A percentile compares a stretch with the other conserved stretches of the same genome.
These are phyloP conservation scores for Saksenaea vasiformis DNA, from an alignment of 371 early-diverging fungal genomes.

Conservation along the genomic window DNA sequence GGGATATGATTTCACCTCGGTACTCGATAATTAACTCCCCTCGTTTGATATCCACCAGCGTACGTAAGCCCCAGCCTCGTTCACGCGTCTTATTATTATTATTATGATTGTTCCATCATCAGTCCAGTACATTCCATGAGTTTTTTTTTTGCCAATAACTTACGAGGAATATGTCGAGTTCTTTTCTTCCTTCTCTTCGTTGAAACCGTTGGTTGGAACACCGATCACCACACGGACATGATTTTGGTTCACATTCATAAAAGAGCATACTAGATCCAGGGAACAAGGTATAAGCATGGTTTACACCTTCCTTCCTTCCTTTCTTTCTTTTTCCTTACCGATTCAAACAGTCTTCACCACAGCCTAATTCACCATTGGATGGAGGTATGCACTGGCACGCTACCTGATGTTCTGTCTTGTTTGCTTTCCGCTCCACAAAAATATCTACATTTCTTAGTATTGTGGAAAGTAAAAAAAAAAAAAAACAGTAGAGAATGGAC, in stretches of 20 bases:
- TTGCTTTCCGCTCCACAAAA: slow-evolving; percentile 72
- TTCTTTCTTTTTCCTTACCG: slow-evolving; percentile 32
- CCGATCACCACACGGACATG: slow-evolving; percentile 70
- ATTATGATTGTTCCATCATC: slow-evolving; percentile 6
- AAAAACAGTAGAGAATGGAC: background rate
- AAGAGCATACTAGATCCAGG: slow-evolving; percentile 56
- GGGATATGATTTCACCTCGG: slow-evolving; percentile 85
- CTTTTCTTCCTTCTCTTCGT: slow-evolving; percentile 48
- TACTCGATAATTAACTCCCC: slow-evolving; percentile 83
- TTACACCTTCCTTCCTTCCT: background rate
- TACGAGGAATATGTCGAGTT: slow-evolving; percentile 71
- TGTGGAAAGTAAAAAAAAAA: background rate
- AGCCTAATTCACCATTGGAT: slow-evolving; percentile 59
- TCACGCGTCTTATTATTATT: slow-evolving; percentile 60
- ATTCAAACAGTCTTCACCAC: slow-evolving; percentile 79
- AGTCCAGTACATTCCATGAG: background rate
- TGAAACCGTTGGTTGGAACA: slow-evolving; percentile 84
- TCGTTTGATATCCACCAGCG: slow-evolving; percentile 56
- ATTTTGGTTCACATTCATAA: slow-evolving; percentile 74
- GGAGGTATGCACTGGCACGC: slow-evolving; percentile 69
- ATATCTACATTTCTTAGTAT: slow-evolving; percentile 51
- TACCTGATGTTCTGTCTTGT: slow-evolving; percentile 40
- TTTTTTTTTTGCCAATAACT: too few species aligned
- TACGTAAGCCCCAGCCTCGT: slow-evolving; percentile 83
- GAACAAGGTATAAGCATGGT: background rate